A percentile compares a stretch with the other conserved stretches of the same genome.
Conservation (phyloP, 2,329 filamentous ascomycete genomes). For the Arthroderma uncinatum region DNA sequence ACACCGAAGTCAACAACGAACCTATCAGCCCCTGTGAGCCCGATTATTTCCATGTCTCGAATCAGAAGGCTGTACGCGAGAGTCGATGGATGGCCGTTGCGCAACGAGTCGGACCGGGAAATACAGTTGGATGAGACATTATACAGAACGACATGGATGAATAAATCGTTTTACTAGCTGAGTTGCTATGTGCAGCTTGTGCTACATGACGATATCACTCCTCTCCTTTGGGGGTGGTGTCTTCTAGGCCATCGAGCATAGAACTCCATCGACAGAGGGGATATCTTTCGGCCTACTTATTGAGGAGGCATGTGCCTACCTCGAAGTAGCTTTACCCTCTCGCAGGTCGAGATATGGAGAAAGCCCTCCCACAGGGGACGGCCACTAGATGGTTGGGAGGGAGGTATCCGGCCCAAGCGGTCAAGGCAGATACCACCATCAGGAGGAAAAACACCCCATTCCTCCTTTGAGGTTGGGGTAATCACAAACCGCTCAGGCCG, state of each 20-base stretch:
- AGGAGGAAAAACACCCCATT: not conserved
- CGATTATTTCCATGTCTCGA: not conserved
- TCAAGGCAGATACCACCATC: not conserved
- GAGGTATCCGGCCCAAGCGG: not conserved
- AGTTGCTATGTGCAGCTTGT: not conserved
- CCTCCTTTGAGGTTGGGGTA: not conserved
- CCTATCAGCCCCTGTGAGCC: not conserved
- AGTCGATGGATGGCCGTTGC: conserved; percentile 4
- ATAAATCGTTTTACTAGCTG: not conserved
- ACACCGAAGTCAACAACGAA: not conserved
- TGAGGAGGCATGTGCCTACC: not conserved
- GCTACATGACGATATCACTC: not conserved
- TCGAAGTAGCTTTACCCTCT: not conserved
- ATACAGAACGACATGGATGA: not conserved
- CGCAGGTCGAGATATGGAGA: not conserved
- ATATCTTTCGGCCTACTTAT: not conserved
- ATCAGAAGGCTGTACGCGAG: not conserved
- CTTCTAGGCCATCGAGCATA: not conserved
- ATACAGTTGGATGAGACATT: not conserved
- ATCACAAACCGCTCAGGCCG: not conserved
- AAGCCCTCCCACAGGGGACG: not conserved
- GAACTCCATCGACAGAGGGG: not conserved
- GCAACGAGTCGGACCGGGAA: not conserved
- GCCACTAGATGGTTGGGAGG: not conserved
- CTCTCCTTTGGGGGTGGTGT: not conserved